Evolutionary conservation across 2,329 filamentous ascomycete species (phyloP).

Genomic region (Pseudogymnoascus sp.): DNA sequence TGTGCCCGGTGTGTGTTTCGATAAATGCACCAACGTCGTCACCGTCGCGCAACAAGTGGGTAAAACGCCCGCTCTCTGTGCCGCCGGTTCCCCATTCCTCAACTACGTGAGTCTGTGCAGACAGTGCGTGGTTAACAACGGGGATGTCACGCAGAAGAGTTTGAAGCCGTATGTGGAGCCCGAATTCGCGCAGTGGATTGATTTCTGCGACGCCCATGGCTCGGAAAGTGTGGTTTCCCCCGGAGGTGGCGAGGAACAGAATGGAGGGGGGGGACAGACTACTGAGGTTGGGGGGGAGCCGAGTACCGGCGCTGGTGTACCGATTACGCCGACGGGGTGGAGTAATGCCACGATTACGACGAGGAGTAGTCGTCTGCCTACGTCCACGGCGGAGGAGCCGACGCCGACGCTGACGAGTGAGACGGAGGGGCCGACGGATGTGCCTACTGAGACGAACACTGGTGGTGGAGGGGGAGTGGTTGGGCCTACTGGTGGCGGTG

Average conservation of each 20-base stretch:
- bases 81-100: slow-evolving; percentile 34
- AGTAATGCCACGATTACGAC: not conserved
- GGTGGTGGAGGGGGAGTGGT: not conserved
- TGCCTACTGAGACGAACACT: not conserved
- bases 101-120: slow-evolving; percentile 32
- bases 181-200: slow-evolving; percentile 20
- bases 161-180: slow-evolving; percentile 19
- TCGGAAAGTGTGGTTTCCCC: slow-evolving; percentile 11
- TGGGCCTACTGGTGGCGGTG: not conserved
- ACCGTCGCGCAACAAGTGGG: slow-evolving; percentile 40
- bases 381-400: not conserved
- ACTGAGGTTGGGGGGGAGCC: not conserved
- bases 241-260: not conserved
- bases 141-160: slow-evolving; percentile 8
- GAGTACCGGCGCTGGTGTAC: not conserved
- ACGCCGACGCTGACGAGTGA: not conserved
- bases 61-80: slow-evolving; percentile 41
- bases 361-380: not conserved
- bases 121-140: slow-evolving; percentile 18
- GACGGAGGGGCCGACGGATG: not conserved
- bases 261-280: not conserved
- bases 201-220: slow-evolving; percentile 19
- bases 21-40: slow-evolving; percentile 42
- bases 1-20: slow-evolving; percentile 43
- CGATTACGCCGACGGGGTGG: not conserved